A percentile compares a stretch with the other conserved stretches of the same genome.
These are phyloP conservation scores for Cladobotryum mycophilum DNA, from an alignment of 2,329 filamentous ascomycete genomes.

Conservation along the genomic window DNA sequence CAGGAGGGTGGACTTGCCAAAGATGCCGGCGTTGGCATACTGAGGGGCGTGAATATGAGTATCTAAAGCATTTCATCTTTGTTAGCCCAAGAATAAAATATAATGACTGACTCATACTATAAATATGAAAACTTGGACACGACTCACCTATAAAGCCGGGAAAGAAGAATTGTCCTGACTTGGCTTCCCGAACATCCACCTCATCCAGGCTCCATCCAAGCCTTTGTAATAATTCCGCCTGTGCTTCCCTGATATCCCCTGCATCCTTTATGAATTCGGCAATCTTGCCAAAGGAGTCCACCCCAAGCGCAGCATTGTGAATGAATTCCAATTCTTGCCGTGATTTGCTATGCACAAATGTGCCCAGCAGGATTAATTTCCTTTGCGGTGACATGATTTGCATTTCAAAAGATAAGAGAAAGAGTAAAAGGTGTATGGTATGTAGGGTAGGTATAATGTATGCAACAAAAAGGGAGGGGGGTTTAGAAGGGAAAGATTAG, in stretches of 20 bases:
- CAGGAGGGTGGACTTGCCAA: slow-evolving; percentile 86
- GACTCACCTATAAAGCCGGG: slow-evolving; percentile 73
- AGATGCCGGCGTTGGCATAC: slow-evolving; percentile 90
- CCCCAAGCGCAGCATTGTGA: slow-evolving; percentile 44
- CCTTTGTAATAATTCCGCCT: slow-evolving; percentile 29
- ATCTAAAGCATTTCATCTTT: slow-evolving; percentile 47
- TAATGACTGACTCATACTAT: no score
- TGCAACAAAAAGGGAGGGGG: no score
- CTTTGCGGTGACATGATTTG: slow-evolving; percentile 16
- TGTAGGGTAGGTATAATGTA: no score
- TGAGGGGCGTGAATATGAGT: slow-evolving; percentile 94
- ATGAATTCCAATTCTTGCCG: slow-evolving; percentile 45
- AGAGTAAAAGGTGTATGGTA: no score
- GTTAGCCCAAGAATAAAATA: no score
- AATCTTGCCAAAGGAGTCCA: slow-evolving; percentile 45
- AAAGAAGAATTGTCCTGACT: slow-evolving; percentile 66
- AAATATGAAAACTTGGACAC: no score
- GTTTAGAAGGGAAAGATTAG: no score
- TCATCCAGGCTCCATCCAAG: slow-evolving; percentile 38
- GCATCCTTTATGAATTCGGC: slow-evolving; percentile 38
- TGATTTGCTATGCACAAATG: slow-evolving; percentile 48
- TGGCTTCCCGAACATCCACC: slow-evolving; percentile 30
- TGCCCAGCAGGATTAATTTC: slow-evolving; percentile 47
- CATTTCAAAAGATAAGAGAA: neutral
- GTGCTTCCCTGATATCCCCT: slow-evolving; percentile 23